Conservation (phyloP, 2,329 filamentous ascomycete species). For the Aureobasidium sp. region DNA sequence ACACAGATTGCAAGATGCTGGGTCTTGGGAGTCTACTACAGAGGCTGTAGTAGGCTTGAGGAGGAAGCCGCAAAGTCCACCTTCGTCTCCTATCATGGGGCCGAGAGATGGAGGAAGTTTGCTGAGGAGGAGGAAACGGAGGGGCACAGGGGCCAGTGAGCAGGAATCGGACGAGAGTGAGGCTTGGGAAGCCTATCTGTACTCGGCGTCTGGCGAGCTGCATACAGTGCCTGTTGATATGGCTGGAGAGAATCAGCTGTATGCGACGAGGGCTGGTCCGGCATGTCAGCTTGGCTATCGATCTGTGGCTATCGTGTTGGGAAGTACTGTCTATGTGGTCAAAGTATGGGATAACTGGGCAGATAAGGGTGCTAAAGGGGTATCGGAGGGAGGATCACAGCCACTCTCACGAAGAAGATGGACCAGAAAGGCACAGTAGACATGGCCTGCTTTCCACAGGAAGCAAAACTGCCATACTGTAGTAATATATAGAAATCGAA, state of each 20-base stretch:
- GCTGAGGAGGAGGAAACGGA: conserved; percentile 9
- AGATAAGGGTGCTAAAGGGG: conserved; percentile 1
- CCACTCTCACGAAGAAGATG: conserved; percentile 2
- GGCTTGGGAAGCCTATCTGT: conserved; percentile 45
- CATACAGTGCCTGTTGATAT: conserved; percentile 6
- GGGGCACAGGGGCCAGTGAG: background rate
- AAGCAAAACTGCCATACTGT: background rate
- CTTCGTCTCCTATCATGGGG: conserved; percentile 12
- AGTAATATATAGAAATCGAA: too few species aligned
- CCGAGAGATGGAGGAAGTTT: conserved; percentile 11
- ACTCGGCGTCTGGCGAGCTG: conserved; percentile 7
- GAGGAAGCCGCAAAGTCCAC: conserved; percentile 17
- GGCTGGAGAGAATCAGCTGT: conserved; percentile 8
- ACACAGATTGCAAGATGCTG: conserved; percentile 52
- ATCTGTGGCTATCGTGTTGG: conserved; percentile 6
- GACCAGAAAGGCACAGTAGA: conserved; percentile 6
- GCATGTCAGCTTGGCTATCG: conserved; percentile 1
- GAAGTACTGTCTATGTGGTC: conserved; percentile 9
- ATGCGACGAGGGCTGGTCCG: conserved; percentile 8
- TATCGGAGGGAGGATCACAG: conserved; percentile 2
- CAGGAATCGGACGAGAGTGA: conserved; percentile 19
- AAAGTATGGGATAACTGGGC: conserved; percentile 4
- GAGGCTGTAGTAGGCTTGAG: conserved; percentile 57
- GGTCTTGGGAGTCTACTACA: conserved; percentile 53
- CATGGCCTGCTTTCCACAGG: too few species aligned